Conservation (phyloP, 2,329 filamentous ascomycete genomes). For the Aspergillus versicolor region DNA sequence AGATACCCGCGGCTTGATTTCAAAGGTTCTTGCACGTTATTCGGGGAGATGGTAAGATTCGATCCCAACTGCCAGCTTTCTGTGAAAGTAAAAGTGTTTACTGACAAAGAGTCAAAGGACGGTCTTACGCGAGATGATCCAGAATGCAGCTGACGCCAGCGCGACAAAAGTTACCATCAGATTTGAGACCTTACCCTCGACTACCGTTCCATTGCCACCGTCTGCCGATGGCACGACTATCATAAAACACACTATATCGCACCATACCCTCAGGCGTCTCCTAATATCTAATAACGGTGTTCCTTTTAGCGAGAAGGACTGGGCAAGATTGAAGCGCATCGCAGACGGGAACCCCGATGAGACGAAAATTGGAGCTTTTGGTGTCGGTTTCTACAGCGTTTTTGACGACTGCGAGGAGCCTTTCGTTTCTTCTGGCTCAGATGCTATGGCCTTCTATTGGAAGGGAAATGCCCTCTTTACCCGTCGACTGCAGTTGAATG, state of each 20-base stretch:
- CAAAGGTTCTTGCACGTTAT: conserved; percentile 95
- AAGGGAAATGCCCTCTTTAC: conserved; percentile 98
- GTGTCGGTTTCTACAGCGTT: conserved; percentile 97
- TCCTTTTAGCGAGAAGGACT: conserved; percentile 85
- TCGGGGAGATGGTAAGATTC: conserved; percentile 83
- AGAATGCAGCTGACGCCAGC: conserved; percentile 97
- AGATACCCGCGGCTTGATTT: conserved; percentile 92
- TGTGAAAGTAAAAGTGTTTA: conserved; percentile 22
- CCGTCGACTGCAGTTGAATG: conserved; percentile 72
- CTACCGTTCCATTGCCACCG: conserved; percentile 67
- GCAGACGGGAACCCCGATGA: conserved; percentile 99
- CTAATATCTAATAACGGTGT: conserved; percentile 91
- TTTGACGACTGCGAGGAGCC: conserved; percentile 98
- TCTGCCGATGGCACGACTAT: conserved; percentile 67
- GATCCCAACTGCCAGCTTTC: neutral
- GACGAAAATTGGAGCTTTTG: conserved; percentile 98
- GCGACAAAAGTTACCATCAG: conserved; percentile 86
- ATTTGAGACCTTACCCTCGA: conserved; percentile 87
- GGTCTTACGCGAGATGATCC: conserved; percentile 84
- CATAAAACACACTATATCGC: conserved; percentile 76
- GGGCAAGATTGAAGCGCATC: conserved; percentile 89
- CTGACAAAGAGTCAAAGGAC: conserved; percentile 41
- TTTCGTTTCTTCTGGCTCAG: conserved; percentile 86
- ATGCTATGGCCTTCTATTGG: conserved; percentile 99
- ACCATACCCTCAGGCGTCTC: conserved; percentile 85